A percentile compares a stretch with the other conserved stretches of the same genome.
phyloP scores from a whole-genome alignment of 176 grass and related monocot genomes.

The Oryza brachyantha region DNA sequence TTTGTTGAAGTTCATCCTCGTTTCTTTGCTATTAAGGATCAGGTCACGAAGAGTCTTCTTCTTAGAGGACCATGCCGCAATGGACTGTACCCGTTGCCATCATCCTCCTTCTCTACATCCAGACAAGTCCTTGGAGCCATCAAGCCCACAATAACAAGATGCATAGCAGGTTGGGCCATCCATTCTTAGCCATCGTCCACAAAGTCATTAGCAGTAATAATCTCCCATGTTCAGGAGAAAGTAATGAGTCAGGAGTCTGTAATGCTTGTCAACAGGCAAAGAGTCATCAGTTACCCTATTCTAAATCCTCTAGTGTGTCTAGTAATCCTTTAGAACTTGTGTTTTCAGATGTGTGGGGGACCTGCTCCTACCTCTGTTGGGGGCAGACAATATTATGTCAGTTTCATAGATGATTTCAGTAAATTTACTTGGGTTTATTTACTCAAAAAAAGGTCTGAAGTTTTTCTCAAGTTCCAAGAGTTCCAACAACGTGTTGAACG shows the following conservation, averaged over 20 bases:
- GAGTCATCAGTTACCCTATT: neutral
- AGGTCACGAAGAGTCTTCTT: too few relatives aligned
- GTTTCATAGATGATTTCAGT: neutral
- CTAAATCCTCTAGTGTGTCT: accelerated
- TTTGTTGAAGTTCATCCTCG: too few relatives aligned
- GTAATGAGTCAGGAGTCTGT: neutral
- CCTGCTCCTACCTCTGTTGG: neutral
- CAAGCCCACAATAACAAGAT: too few relatives aligned
- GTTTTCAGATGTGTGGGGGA: neutral
- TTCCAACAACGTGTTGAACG: neutral
- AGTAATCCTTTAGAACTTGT: neutral
- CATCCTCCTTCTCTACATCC: too few relatives aligned
- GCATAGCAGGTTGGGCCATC: too few relatives aligned
- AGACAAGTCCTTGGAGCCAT: too few relatives aligned
- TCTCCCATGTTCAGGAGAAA: too few relatives aligned
- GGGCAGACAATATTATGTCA: neutral
- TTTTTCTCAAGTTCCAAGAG: neutral
- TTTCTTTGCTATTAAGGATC: too few relatives aligned
- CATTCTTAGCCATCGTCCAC: too few relatives aligned
- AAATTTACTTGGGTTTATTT: neutral
- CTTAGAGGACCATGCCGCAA: too few relatives aligned
- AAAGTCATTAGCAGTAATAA: too few relatives aligned
- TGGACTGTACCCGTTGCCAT: too few relatives aligned
- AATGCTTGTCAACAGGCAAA: neutral
- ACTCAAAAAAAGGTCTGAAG: neutral